Base-by-base conservation (phyloP, 805 yeast species). In the Limtongia smithiae region DNA sequence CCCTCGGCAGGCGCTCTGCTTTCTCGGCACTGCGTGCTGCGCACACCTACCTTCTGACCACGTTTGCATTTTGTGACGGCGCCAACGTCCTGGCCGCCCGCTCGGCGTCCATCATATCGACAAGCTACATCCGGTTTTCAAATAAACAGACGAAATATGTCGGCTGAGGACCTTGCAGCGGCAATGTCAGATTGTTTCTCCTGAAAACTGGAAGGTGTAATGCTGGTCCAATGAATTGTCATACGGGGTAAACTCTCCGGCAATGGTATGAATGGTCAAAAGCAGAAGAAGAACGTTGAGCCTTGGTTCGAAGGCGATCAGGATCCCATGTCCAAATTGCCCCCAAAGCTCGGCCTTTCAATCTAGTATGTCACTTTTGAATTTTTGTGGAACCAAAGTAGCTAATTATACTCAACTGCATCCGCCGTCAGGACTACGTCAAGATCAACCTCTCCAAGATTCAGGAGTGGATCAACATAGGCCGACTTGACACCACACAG, bases 271-370 rank as follows among this genome's bases (percentile, higher is more conserved):
- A 93, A 93, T 72, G 98, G 98, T 80, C 97, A 91, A 67, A 91
- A 91, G 71, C 96, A 97, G 9, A 80, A 97, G 70, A 85, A 91
- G 33, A 79, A 82, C 36, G 91, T 91, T 27, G 91, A 89, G 48
- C 79, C 84, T 50, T 87, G 95, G 91, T 88, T 91, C 66, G 98
- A 93, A 74, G 98, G 98, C 80, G 97, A 97, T 66, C 98, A 93
- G 67, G 91, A 97, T 1, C 97, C 97, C 22, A 80, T 83, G 64
- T 80, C 81, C 68, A 78, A 85, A 68, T 71, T 85, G 59, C 81
- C 87, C 68, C 95, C 97, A 58, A 91, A 91, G 65, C 73, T 83
- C 52, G 97, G 97, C 7, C 89, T 89, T 72, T 80, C 38, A n/a
- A 52, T 46, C 12, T 34, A 33, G 50, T 48, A 54, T 12, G 51